Base-by-base conservation (phyloP, 2,329 filamentous ascomycete genomes). In the Sporothrix phasma region DNA sequence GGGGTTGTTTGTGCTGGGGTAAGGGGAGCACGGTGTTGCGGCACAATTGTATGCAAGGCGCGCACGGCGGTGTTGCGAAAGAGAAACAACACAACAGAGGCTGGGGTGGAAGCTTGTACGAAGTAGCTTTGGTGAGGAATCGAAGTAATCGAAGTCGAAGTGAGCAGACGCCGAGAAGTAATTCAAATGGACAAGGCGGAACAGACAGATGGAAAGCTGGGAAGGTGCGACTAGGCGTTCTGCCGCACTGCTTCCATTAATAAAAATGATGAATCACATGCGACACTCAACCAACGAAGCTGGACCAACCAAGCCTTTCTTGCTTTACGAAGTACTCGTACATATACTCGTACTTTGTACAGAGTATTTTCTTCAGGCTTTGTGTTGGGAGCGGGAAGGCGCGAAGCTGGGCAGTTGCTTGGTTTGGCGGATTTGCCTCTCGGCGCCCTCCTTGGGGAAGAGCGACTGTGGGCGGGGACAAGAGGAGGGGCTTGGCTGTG, bases 351-450 rank as follows among this genome's bases (percentile, higher is more conserved):
- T 41, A 43, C 53, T 37, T 19, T 4, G 24, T 24, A n/a, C 31
- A 10, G 10, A 13, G 34, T 3, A 3, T 1, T 11, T 22, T 7
- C 24, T 29, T n/a, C 31, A 19, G 19, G 17, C 37, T 7, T 29
- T 41, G 22, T 7, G 24, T 58, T 43, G 54, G 47, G 34, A 34
- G 47, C 61, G 61, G 61, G 61, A 54, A 45, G 39, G 61, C 15
- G 39, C 61, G 61, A 62, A 54, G 47, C 61, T 54, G 61, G 60
- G 37, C 19, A 22, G 31, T 39, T 53, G 49, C 49, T 53, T 53
- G 49, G 26, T 34, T 34, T 34, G 26, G 34, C 34, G 54, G 43
- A 58, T 58, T 58, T 13, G 54, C 54, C 54, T 58, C 54, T 58
- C 13, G 54, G 54, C 54, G 54, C 54, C 54, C 54, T 58, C 54